Conservation (phyloP, 1,284 basidiomycete species). For the Fereydounia khargensis region DNA sequence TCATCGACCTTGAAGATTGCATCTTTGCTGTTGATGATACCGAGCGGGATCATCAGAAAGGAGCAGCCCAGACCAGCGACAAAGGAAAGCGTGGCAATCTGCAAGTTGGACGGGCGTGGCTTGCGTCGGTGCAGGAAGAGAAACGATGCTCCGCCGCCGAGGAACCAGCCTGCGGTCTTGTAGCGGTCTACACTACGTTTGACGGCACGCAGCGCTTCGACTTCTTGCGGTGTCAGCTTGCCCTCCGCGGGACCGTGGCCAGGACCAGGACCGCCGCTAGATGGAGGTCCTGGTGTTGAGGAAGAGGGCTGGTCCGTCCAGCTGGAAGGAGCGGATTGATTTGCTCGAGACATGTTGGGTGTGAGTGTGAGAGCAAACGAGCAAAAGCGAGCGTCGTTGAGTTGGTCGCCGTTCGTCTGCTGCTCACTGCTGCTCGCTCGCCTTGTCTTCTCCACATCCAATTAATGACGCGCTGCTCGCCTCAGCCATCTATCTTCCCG, state of each 20-base stretch:
- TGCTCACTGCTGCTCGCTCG: too few relatives aligned
- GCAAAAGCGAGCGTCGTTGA: conserved; percentile 10
- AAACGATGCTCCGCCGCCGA: conserved; percentile 20
- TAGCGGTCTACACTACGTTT: conserved; percentile 28
- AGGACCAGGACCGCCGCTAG: conserved; percentile 1
- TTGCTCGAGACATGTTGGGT: neutral
- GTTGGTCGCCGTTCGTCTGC: too few relatives aligned
- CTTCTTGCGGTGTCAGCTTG: conserved; percentile 28
- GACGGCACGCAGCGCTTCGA: conserved; percentile 18
- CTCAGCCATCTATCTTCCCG: too few relatives aligned
- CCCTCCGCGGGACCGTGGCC: conserved; percentile 22
- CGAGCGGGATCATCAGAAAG: conserved; percentile 24
- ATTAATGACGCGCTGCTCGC: too few relatives aligned
- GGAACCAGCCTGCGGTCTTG: conserved; percentile 30
- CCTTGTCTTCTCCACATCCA: too few relatives aligned
- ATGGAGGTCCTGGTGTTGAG: neutral
- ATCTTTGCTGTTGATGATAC: conserved; percentile 10
- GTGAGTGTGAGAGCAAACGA: neutral
- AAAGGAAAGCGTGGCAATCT: conserved; percentile 11
- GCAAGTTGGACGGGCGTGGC: conserved; percentile 8
- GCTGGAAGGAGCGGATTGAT: neutral
- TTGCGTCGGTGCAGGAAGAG: conserved; percentile 15
- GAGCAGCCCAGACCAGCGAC: conserved; percentile 20
- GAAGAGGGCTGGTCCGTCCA: conserved; percentile 2
- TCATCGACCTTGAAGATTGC: conserved; percentile 28